Evolutionary conservation across 371 early-diverging fungal species (phyloP).

Genomic region (Mortierella sp.): DNA sequence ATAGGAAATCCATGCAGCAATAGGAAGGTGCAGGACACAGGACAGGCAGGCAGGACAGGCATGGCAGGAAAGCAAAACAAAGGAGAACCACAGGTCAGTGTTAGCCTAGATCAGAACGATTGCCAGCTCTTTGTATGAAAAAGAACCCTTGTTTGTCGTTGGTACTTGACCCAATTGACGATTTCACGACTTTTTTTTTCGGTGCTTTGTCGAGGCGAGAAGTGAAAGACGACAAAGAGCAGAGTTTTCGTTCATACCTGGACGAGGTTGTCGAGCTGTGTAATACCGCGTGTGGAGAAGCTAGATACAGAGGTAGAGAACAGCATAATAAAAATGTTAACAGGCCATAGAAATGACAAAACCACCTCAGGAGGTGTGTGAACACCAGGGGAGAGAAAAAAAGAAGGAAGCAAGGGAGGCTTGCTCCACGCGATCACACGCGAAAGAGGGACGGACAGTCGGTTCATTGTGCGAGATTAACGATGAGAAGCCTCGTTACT

Average conservation of each 20-base stretch:
- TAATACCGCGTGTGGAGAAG: slow-evolving; percentile 73
- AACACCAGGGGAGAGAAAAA: slow-evolving; percentile 4
- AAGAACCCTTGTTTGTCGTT: neutral
- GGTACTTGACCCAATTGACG: neutral
- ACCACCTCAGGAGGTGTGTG: slow-evolving; percentile 10
- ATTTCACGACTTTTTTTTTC: neutral
- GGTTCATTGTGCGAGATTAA: neutral
- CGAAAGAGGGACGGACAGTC: neutral
- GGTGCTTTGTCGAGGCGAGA: neutral
- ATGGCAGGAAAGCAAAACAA: neutral
- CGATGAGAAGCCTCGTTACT: neutral
- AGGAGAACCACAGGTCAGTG: slow-evolving; percentile 9
- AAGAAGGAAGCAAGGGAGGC: neutral
- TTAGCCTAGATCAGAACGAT: slow-evolving; percentile 7
- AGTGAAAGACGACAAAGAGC: neutral
- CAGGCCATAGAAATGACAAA: neutral
- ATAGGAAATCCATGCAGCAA: neutral
- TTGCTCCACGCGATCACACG: slow-evolving; percentile 8
- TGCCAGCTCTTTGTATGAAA: neutral
- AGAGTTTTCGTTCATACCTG: slow-evolving; percentile 59
- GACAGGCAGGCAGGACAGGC: neutral
- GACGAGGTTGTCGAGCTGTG: slow-evolving; percentile 68
- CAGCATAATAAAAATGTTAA: neutral
- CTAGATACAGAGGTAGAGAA: slow-evolving; percentile 32
- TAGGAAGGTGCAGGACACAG: slow-evolving; percentile 12